These are phyloP conservation scores for Daldinia decipiens DNA, from an alignment of 495 filamentous ascomycete genomes.

Conservation along the genomic window DNA sequence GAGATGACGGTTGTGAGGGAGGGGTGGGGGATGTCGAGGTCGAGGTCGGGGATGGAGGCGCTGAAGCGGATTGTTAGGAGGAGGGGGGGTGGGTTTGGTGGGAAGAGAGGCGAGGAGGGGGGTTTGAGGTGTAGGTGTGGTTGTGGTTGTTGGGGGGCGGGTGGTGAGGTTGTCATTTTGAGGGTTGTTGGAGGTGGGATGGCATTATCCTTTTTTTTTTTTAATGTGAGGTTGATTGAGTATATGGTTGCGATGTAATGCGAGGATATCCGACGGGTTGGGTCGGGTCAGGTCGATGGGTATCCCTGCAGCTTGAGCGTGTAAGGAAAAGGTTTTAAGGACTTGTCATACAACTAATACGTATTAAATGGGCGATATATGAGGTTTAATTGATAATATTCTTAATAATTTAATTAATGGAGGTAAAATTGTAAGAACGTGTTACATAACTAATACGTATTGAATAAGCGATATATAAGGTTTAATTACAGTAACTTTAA, in stretches of 20 bases:
- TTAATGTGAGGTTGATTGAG: background rate
- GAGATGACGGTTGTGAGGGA: conserved; percentile 73
- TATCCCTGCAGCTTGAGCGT: too few species aligned
- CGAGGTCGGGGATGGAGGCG: conserved; percentile 82
- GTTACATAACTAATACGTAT: too few species aligned
- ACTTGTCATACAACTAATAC: too few species aligned
- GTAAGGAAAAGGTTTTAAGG: too few species aligned
- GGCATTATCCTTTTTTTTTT: background rate
- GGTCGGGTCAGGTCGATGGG: conserved; percentile 2
- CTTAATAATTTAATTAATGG: too few species aligned
- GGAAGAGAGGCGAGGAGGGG: conserved; percentile 26
- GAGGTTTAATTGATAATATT: too few species aligned
- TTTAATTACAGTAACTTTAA: too few species aligned
- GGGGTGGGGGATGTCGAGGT: conserved; percentile 75
- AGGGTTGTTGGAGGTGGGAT: conserved; percentile 7
- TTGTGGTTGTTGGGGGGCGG: background rate
- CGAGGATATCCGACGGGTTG: conserved; percentile 3
- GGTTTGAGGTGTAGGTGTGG: conserved; percentile 21
- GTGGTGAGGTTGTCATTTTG: conserved; percentile 33
- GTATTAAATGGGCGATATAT: too few species aligned
- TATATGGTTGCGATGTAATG: background rate
- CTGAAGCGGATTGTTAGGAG: conserved; percentile 89
- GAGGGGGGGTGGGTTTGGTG: conserved; percentile 58
- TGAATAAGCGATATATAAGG: too few species aligned
- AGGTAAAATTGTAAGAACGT: too few species aligned